Evolutionary conservation across 805 yeast species (phyloP).

Genomic region (Aciculoconidium aculeatum): DNA sequence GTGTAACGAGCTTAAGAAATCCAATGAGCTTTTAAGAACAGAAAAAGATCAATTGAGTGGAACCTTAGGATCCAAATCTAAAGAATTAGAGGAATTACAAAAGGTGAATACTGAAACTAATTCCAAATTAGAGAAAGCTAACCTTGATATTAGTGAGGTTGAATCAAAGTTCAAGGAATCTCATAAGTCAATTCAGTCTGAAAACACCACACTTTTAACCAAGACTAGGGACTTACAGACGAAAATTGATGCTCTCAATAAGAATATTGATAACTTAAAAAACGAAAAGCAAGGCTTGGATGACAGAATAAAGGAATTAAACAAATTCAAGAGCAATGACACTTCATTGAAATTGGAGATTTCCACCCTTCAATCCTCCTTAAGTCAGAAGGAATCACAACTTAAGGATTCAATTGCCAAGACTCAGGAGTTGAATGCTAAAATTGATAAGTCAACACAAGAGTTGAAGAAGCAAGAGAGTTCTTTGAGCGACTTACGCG

Average conservation of each 20-base stretch:
- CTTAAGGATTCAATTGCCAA: conserved; percentile 20
- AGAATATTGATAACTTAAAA: conserved; percentile 20
- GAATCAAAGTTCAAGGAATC: too few species aligned
- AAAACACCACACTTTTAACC: conserved; percentile 10
- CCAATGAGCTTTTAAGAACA: not conserved
- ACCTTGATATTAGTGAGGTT: too few species aligned
- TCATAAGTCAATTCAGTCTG: too few species aligned
- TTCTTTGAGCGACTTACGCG: conserved; percentile 32
- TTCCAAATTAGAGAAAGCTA: too few species aligned
- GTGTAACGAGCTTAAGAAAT: too few species aligned
- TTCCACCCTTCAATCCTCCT: conserved; percentile 39
- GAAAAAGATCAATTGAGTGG: conserved; percentile 1
- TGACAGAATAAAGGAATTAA: conserved; percentile 24
- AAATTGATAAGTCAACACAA: conserved; percentile 16
- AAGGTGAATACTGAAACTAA: too few species aligned
- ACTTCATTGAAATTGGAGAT: conserved; percentile 44
- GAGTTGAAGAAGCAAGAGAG: conserved; percentile 35
- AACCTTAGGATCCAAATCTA: conserved; percentile 1
- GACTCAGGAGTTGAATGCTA: too few species aligned
- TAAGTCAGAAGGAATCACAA: conserved; percentile 40
- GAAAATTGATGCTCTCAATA: conserved; percentile 14
- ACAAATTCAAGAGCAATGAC: conserved; percentile 30
- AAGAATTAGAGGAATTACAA: too few species aligned
- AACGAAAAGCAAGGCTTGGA: conserved; percentile 37
- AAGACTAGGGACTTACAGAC: conserved; percentile 7